These are phyloP conservation scores for Hypoxylon sp. DNA, from an alignment of 2,329 filamentous ascomycete species.

Conservation along the genomic window DNA sequence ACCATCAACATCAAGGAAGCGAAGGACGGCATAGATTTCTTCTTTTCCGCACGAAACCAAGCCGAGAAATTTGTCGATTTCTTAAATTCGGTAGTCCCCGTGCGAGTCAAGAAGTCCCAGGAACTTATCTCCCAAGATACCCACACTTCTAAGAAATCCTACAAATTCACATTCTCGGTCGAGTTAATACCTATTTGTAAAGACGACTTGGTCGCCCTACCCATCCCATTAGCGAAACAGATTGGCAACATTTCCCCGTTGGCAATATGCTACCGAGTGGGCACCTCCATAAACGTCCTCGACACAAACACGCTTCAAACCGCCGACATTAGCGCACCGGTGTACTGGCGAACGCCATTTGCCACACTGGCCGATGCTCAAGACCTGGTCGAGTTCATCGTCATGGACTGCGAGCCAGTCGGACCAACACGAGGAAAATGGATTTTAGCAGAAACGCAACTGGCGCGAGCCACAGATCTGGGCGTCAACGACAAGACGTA, in stretches of 20 bases:
- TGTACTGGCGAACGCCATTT: slow-evolving; percentile 95
- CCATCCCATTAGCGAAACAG: slow-evolving; percentile 88
- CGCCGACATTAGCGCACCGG: slow-evolving; percentile 82
- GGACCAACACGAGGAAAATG: slow-evolving; percentile 84
- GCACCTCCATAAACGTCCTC: slow-evolving; percentile 89
- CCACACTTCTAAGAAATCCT: slow-evolving; percentile 90
- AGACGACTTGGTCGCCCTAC: slow-evolving; percentile 94
- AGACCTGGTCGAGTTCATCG: slow-evolving; percentile 90
- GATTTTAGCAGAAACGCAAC: slow-evolving; percentile 87
- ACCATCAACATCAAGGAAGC: slow-evolving; percentile 99
- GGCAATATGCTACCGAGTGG: slow-evolving; percentile 87
- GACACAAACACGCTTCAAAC: slow-evolving; percentile 94
- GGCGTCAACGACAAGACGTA: slow-evolving; percentile 89
- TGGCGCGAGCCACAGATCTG: slow-evolving; percentile 88
- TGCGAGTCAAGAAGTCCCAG: slow-evolving; percentile 86
- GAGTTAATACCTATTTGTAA: slow-evolving; percentile 96
- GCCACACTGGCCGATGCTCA: slow-evolving; percentile 84
- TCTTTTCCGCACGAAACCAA: slow-evolving; percentile 89
- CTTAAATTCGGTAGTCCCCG: slow-evolving; percentile 83
- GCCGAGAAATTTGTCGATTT: slow-evolving; percentile 95
- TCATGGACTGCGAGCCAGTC: slow-evolving; percentile 92
- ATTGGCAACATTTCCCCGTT: slow-evolving; percentile 91
- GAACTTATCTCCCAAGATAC: slow-evolving; percentile 94
- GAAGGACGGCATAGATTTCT: slow-evolving; percentile 96
- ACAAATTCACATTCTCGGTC: slow-evolving; percentile 93